Conservation (phyloP, 1,284 basidiomycete genomes). For the Neotropicomus parvogracilis region DNA sequence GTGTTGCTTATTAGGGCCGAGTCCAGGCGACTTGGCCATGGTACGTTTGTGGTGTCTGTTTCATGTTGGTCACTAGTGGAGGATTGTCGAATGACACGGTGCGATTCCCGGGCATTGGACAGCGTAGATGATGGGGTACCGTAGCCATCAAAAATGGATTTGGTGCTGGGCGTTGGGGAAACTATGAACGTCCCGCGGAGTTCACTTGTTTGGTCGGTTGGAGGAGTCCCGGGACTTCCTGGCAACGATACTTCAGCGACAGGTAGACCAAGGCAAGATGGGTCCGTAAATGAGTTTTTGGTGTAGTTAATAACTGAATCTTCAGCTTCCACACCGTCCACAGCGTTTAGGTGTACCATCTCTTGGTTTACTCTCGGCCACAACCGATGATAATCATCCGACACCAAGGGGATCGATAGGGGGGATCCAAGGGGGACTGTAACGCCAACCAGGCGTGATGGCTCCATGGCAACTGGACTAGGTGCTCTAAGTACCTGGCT, state of each 20-base stretch:
- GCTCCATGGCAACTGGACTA: not conserved
- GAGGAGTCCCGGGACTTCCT: not conserved
- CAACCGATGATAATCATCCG: slow-evolving; percentile 22
- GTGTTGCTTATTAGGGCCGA: slow-evolving; percentile 64
- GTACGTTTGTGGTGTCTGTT: not conserved
- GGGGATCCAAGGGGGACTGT: slow-evolving; percentile 5
- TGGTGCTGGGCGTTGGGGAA: slow-evolving; percentile 8
- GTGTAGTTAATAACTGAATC: not conserved
- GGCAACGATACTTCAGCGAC: not conserved
- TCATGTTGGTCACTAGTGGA: slow-evolving; percentile 2
- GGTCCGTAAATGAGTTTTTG: not conserved
- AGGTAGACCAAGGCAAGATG: not conserved
- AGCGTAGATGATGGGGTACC: slow-evolving; percentile 16
- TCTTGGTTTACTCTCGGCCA: slow-evolving; percentile 33
- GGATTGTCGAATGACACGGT: not conserved
- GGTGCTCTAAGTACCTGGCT: slow-evolving; percentile 2
- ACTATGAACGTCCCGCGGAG: not conserved
- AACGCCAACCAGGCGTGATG: slow-evolving; percentile 11
- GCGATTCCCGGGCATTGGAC: not conserved
- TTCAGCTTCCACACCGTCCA: not conserved
- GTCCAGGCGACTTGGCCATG: slow-evolving; percentile 31
- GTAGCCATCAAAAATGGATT: slow-evolving; percentile 19
- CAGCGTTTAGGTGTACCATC: slow-evolving; percentile 20
- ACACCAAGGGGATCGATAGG: not conserved
- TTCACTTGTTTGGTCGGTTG: slow-evolving; percentile 4